phyloP scores from a whole-genome alignment of 805 yeast genomes.

The Yarrowia divulgata region DNA sequence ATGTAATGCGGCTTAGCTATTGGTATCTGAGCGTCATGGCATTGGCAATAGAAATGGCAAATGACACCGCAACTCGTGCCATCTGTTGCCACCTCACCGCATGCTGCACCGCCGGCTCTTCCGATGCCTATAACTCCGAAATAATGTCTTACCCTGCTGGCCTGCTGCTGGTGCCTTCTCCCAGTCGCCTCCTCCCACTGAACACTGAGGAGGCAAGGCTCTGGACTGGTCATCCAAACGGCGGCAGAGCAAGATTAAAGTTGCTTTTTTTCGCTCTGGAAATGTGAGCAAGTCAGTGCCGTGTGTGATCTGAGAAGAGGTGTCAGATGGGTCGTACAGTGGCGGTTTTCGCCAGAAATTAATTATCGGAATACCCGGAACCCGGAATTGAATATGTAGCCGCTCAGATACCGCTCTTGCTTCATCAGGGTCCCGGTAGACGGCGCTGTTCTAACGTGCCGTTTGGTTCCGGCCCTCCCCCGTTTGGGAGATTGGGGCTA shows the following conservation, averaged over 20 bases:
- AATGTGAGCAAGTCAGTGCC: slow-evolving; percentile 28
- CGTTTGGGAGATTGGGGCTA: slow-evolving; percentile 34
- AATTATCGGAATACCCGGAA: neutral
- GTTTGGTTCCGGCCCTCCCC: slow-evolving; percentile 4
- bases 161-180: neutral
- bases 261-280: neutral
- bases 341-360: neutral
- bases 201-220: neutral
- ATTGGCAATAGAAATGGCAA: too few relatives aligned
- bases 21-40: too few relatives aligned
- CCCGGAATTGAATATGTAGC: neutral
- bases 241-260: neutral
- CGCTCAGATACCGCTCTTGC: too few relatives aligned
- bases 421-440: too few relatives aligned
- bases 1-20: too few relatives aligned
- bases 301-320: neutral
- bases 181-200: neutral
- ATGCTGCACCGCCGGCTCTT: neutral
- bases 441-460: neutral
- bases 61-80: too few relatives aligned
- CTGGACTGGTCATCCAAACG: slow-evolving; percentile 9
- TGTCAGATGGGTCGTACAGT: neutral
- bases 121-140: neutral
- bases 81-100: too few relatives aligned
- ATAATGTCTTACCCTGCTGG: neutral